Percentiles rank a stretch among this genome's conserved stretches.
These are phyloP conservation scores for Paraglomus brasilianum DNA, from an alignment of 192 early-diverging fungal genomes.

Conservation along the genomic window DNA sequence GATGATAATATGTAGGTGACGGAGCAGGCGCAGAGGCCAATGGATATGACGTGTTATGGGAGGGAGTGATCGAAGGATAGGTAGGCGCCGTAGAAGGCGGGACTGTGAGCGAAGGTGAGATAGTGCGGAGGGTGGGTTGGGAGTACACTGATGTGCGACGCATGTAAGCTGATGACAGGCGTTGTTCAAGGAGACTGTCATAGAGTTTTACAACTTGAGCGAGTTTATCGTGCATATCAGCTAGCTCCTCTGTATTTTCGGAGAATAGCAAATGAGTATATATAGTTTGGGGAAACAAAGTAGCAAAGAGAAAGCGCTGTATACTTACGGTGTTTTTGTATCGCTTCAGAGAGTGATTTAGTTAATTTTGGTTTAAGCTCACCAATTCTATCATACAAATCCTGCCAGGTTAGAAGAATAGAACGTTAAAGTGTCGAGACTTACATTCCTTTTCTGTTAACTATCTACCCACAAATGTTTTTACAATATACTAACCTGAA, in stretches of 20 bases:
- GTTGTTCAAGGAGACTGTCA: constrained; percentile 82
- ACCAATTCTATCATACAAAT: constrained; percentile 83
- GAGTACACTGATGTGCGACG: constrained; percentile 5
- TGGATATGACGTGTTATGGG: constrained; percentile 6
- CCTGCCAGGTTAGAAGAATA: constrained; percentile 21
- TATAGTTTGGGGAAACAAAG: neutral
- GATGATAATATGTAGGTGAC: constrained; percentile 18
- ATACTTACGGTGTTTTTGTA: constrained; percentile 68
- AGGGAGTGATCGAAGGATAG: constrained; percentile 19
- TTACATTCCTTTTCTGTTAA: neutral
- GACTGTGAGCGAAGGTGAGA: neutral
- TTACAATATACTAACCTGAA: constrained; percentile 50
- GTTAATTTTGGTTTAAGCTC: constrained; percentile 83
- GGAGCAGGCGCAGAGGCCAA: constrained; percentile 26
- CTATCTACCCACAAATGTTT: too few species aligned
- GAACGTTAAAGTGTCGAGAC: constrained; percentile 29
- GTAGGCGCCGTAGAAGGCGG: neutral
- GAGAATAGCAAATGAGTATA: neutral
- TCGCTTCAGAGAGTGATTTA: constrained; percentile 69
- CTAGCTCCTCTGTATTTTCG: constrained; percentile 51
- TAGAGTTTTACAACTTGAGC: constrained; percentile 79
- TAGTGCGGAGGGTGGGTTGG: neutral
- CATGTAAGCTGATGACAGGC: constrained; percentile 45
- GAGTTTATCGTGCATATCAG: constrained; percentile 82
- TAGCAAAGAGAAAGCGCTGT: neutral